Conservation (phyloP, 176 grass and related monocot genomes). For the Microstegium vimineum region DNA sequence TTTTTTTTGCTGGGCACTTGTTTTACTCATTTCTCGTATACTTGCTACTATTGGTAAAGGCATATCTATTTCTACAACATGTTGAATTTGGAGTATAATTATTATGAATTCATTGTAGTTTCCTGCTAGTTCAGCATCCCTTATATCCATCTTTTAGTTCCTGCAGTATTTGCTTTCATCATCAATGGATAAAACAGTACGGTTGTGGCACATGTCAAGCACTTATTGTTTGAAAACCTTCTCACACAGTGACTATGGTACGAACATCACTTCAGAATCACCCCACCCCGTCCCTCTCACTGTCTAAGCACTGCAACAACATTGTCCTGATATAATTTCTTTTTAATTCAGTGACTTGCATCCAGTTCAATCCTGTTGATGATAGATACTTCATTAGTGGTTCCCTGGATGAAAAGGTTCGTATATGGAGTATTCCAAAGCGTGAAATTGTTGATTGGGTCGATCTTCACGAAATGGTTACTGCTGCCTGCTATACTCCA, state of each 20-base stretch:
- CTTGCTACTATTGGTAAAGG: background rate
- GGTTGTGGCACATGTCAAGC: constrained; percentile 96
- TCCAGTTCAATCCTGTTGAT: constrained; percentile 99
- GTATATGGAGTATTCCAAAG: constrained; percentile 95
- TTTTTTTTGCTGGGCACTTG: background rate
- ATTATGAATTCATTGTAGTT: background rate
- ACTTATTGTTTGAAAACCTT: constrained; percentile 93
- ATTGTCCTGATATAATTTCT: constrained; percentile 4
- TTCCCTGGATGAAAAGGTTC: constrained; percentile 90
- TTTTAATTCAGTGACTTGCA: constrained; percentile 88
- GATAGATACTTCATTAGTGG: constrained; percentile 99
- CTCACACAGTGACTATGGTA: constrained; percentile 90
- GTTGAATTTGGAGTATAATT: background rate
- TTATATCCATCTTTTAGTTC: constrained; percentile 33
- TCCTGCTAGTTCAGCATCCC: constrained; percentile 18
- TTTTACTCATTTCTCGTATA: background rate
- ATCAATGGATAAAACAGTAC: constrained; percentile 99
- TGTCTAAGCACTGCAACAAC: background rate
- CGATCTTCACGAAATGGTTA: constrained; percentile 98
- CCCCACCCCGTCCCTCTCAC: background rate
- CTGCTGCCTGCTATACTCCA: constrained; percentile 90
- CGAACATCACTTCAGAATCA: constrained; percentile 30
- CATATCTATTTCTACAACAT: background rate
- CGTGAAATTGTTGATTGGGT: constrained; percentile 95
- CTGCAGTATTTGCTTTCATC: constrained; percentile 92